A percentile compares a stretch with the other conserved stretches of the same genome.
phyloP scores from a whole-genome alignment of 805 yeast genomes.

The Scheffersomyces spartinae region DNA sequence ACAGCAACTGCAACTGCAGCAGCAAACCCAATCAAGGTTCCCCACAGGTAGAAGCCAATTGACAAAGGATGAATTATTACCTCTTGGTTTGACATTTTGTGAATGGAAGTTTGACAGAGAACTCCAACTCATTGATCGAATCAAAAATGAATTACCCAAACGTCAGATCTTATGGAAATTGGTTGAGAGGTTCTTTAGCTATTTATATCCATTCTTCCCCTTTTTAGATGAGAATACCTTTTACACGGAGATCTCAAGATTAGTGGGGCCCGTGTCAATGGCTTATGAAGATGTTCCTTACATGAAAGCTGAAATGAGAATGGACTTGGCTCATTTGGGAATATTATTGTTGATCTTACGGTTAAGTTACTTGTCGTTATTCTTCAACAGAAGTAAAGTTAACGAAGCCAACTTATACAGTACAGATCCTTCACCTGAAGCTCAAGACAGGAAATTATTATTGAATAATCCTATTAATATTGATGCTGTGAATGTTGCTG shows the following conservation, averaged over 20 bases:
- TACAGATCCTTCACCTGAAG: slow-evolving; percentile 11
- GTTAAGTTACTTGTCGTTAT: slow-evolving; percentile 28
- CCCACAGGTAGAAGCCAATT: slow-evolving; percentile 1
- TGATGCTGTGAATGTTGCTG: slow-evolving; percentile 37
- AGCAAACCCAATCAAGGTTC: slow-evolving; percentile 1
- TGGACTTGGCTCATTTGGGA: slow-evolving; percentile 30
- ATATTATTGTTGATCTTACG: slow-evolving; percentile 29
- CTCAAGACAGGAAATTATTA: slow-evolving; percentile 24
- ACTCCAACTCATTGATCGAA: slow-evolving; percentile 17
- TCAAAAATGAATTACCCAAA: slow-evolving; percentile 27
- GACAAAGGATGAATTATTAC: slow-evolving; percentile 5
- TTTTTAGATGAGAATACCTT: slow-evolving; percentile 30
- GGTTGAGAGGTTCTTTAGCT: slow-evolving; percentile 28
- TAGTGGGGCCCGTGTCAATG: slow-evolving; percentile 22
- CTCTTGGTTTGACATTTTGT: slow-evolving; percentile 20
- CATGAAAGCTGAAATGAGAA: slow-evolving; percentile 22
- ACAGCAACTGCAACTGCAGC: slow-evolving; percentile 8
- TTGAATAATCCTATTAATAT: slow-evolving; percentile 34
- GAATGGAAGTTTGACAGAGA: slow-evolving; percentile 20
- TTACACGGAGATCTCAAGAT: slow-evolving; percentile 11
- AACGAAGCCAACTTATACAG: slow-evolving; percentile 16
- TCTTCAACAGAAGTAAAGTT: slow-evolving; percentile 16
- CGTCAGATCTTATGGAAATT: slow-evolving; percentile 28
- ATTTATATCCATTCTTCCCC: slow-evolving; percentile 38
- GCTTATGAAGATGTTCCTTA: slow-evolving; percentile 12